Evolutionary conservation across 331 rosid genomes (phyloP).

Genomic region (Quercus phellos): DNA sequence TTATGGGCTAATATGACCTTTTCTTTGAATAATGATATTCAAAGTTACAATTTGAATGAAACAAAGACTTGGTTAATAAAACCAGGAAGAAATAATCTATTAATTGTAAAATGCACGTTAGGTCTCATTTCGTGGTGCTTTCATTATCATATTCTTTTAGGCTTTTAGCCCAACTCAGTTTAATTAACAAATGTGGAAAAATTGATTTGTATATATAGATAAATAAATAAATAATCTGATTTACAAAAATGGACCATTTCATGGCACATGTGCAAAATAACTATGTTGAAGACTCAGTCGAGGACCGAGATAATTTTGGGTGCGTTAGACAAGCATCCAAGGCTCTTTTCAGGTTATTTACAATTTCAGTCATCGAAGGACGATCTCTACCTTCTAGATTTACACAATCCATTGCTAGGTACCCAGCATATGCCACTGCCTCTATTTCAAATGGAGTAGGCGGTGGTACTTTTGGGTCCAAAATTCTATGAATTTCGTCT

Average conservation of each 20-base stretch:
- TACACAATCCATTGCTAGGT: slow-evolving; percentile 83
- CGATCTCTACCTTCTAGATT: slow-evolving; percentile 48
- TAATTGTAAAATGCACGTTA: neutral
- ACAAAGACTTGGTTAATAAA: slow-evolving; percentile 2
- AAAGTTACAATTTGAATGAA: neutral
- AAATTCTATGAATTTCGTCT: slow-evolving; percentile 72
- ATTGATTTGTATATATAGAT: neutral
- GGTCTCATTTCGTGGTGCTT: neutral
- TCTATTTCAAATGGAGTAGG: slow-evolving; percentile 83
- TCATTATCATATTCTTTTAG: neutral
- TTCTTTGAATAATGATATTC: neutral
- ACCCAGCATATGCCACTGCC: slow-evolving; percentile 71
- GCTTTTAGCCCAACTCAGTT: neutral
- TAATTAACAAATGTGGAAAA: neutral
- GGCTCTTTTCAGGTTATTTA: slow-evolving; percentile 56
- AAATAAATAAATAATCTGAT: neutral
- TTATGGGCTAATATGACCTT: slow-evolving; percentile 6
- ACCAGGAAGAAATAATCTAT: neutral
- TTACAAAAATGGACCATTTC: slow-evolving; percentile 13
- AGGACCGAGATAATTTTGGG: slow-evolving; percentile 34
- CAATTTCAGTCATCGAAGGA: slow-evolving; percentile 64
- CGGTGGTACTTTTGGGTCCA: slow-evolving; percentile 57
- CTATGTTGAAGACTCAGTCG: slow-evolving; percentile 30
- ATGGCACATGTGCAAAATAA: neutral
- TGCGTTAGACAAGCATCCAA: slow-evolving; percentile 47